Percentiles rank a stretch among this genome's conserved stretches.
phyloP scores from a whole-genome alignment of 371 early-diverging fungal genomes.

The Rhizopus sp. region DNA sequence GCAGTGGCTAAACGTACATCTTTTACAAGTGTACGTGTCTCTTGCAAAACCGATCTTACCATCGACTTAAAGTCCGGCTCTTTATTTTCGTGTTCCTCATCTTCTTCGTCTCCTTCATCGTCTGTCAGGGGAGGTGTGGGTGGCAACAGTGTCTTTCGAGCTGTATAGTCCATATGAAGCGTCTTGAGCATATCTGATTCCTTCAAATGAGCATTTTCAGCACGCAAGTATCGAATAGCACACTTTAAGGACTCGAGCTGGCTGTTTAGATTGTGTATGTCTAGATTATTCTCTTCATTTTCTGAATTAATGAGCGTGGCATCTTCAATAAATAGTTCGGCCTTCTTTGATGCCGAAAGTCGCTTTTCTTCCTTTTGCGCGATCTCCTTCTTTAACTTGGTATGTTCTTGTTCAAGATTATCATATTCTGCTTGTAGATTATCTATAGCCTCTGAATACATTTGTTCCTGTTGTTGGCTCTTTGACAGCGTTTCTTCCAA shows the following conservation, averaged over 20 bases:
- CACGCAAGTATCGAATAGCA: constrained; percentile 74
- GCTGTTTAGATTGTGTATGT: constrained; percentile 18
- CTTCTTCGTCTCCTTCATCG: constrained; percentile 3
- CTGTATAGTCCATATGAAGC: constrained; percentile 28
- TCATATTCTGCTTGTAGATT: constrained; percentile 74
- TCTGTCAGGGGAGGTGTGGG: constrained; percentile 6
- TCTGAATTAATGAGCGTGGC: constrained; percentile 5
- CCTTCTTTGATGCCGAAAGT: constrained; percentile 31
- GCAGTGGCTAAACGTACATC: constrained; percentile 53
- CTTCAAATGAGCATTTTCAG: constrained; percentile 82
- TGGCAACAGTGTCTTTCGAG: neutral
- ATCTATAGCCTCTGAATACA: constrained; percentile 76
- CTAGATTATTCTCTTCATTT: constrained; percentile 6
- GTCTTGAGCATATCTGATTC: constrained; percentile 51
- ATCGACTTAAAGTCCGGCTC: constrained; percentile 25
- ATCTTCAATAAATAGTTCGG: constrained; percentile 22
- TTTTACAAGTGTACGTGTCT: constrained; percentile 35
- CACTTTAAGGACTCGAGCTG: constrained; percentile 70
- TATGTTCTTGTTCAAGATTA: constrained; percentile 67
- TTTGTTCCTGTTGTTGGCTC: constrained; percentile 61
- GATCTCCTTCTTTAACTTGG: constrained; percentile 53
- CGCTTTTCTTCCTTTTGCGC: constrained; percentile 49
- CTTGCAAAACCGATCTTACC: constrained; percentile 34
- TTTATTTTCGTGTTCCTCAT: neutral
- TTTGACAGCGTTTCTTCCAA: constrained; percentile 64